Conservation (phyloP, 257 asterid genomes). For the Henckelia pumila region DNA sequence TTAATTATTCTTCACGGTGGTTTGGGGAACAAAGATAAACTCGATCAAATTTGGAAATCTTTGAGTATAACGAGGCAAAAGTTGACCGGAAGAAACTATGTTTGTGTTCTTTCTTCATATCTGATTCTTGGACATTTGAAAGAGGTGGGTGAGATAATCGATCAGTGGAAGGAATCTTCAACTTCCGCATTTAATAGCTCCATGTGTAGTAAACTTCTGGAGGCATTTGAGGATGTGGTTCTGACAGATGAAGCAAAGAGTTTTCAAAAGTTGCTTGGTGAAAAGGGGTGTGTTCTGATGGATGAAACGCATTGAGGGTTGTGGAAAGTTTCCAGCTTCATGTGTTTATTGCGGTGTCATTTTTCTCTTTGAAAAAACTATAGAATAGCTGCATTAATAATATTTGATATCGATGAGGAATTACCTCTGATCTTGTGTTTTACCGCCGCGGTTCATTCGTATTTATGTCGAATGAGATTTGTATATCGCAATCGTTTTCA, state of each 20-base stretch:
- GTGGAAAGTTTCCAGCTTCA: conserved; percentile 1
- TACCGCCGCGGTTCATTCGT: neutral
- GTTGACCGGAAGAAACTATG: conserved; percentile 67
- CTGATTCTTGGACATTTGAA: conserved; percentile 69
- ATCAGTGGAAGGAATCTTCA: conserved; percentile 83
- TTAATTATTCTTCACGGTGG: conserved; percentile 72
- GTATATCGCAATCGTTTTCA: neutral
- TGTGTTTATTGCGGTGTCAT: neutral
- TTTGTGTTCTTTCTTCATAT: conserved; percentile 63
- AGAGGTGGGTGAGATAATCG: conserved; percentile 64
- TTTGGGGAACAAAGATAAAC: conserved; percentile 62
- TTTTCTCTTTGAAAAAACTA: neutral
- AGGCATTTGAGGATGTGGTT: conserved; percentile 54
- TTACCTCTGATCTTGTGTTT: neutral
- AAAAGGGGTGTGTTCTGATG: conserved; percentile 41
- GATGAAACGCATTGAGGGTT: conserved; percentile 29
- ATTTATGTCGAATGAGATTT: neutral
- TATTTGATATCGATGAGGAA: neutral
- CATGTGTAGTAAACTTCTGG: conserved; percentile 49
- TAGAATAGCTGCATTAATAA: neutral
- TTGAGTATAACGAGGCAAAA: conserved; percentile 70
- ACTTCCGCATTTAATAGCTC: conserved; percentile 49
- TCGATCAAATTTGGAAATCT: conserved; percentile 80
- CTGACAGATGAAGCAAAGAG: conserved; percentile 45
- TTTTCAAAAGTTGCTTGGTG: conserved; percentile 40